A percentile compares a stretch with the other conserved stretches of the same genome.
Conservation (phyloP, 2,329 filamentous ascomycete species). For the Ceratocystis destructans region DNA sequence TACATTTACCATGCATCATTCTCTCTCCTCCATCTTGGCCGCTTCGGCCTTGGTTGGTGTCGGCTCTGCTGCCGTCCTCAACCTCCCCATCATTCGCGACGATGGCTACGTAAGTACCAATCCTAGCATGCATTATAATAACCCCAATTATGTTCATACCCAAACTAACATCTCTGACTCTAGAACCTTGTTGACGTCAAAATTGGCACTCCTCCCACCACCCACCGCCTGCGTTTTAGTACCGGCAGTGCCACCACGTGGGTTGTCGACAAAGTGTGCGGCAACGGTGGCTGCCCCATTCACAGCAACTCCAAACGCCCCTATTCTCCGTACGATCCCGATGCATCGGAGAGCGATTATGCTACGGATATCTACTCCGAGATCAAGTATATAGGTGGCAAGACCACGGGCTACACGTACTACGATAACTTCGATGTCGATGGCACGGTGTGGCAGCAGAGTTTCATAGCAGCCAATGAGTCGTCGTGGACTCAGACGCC, state of each 20-base stretch:
- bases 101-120: constrained; percentile 17
- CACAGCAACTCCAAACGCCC: constrained; percentile 20
- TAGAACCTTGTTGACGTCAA: constrained; percentile 17
- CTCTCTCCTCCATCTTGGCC: constrained; percentile 14
- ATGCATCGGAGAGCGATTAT: constrained; percentile 24
- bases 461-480: constrained; percentile 25
- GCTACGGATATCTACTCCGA: constrained; percentile 21
- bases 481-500: constrained; percentile 24
- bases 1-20: not conserved
- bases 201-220: constrained; percentile 26
- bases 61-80: constrained; percentile 13
- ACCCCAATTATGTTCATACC: not conserved
- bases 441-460: constrained; percentile 23
- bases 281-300: constrained; percentile 23
- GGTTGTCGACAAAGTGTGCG: constrained; percentile 25
- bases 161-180: not conserved
- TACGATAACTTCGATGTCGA: constrained; percentile 23
- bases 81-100: constrained; percentile 17
- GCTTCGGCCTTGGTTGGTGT: constrained; percentile 14
- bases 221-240: constrained; percentile 26
- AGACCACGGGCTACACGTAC: constrained; percentile 22
- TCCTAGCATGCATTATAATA: not conserved
- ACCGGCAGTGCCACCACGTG: constrained; percentile 28
- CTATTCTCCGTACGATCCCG: constrained; percentile 22
- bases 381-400: constrained; percentile 27